A percentile compares a stretch with the other conserved stretches of the same genome.
These are phyloP conservation scores for Echium plantagineum DNA, from an alignment of 257 asterid species.

Conservation along the genomic window DNA sequence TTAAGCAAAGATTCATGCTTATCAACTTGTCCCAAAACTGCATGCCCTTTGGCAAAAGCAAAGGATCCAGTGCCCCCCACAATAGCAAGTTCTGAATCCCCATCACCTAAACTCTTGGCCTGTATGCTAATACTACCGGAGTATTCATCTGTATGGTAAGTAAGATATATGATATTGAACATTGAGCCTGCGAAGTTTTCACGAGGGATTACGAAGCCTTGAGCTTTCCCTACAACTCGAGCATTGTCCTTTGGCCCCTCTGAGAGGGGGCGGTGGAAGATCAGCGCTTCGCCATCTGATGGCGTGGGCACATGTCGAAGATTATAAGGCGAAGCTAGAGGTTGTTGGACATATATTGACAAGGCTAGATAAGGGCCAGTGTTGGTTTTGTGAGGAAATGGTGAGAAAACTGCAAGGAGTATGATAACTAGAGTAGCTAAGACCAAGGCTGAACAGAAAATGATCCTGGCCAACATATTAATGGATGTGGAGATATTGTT, in stretches of 20 bases:
- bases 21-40: conserved; percentile 48
- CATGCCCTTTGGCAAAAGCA: conserved; percentile 76
- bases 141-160: conserved; percentile 31
- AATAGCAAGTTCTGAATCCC: conserved; percentile 39
- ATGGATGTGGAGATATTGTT: background rate
- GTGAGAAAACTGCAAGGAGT: conserved; percentile 63
- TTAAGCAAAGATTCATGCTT: conserved; percentile 14
- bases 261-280: conserved; percentile 53
- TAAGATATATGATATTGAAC: conserved; percentile 69
- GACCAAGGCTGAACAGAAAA: conserved; percentile 54
- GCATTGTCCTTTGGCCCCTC: conserved; percentile 60
- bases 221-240: conserved; percentile 57
- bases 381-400: conserved; percentile 32
- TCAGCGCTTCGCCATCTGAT: conserved; percentile 36
- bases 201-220: conserved; percentile 68
- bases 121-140: conserved; percentile 55
- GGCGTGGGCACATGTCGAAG: conserved; percentile 13
- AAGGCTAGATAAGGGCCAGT: conserved; percentile 24
- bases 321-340: conserved; percentile 21
- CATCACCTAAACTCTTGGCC: conserved; percentile 41
- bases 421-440: conserved; percentile 55
- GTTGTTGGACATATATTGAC: conserved; percentile 62
- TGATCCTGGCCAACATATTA: conserved; percentile 46
- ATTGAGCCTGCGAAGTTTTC: conserved; percentile 57
- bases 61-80: conserved; percentile 89